Evolutionary conservation across 2,329 filamentous ascomycete genomes (phyloP).

Genomic region (Teratosphaeria pseudoeucalypti): DNA sequence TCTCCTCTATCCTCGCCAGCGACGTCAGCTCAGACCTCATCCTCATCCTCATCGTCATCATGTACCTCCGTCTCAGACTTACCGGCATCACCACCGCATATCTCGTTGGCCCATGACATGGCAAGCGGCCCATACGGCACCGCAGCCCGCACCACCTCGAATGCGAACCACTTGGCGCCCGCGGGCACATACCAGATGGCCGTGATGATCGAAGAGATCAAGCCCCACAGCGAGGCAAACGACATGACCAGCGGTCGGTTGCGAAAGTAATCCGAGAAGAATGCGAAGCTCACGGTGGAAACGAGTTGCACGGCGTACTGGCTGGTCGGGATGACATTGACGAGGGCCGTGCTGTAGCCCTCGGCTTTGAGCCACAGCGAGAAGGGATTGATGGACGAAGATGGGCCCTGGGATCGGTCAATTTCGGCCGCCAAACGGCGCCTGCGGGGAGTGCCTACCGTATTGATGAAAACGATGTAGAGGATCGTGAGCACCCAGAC

Average conservation of each 20-base stretch:
- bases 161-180: slow-evolving; percentile 25
- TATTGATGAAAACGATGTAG: slow-evolving; percentile 56
- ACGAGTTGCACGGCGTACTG: slow-evolving; percentile 46
- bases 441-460: background rate
- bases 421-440: background rate
- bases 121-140: slow-evolving; percentile 25
- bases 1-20: slow-evolving; percentile 43
- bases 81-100: background rate
- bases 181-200: slow-evolving; percentile 24
- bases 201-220: slow-evolving; percentile 18
- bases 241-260: slow-evolving; percentile 22
- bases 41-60: background rate
- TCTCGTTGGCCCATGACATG: slow-evolving; percentile 35
- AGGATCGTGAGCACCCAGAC: slow-evolving; percentile 49
- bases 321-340: slow-evolving; percentile 45
- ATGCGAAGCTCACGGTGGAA: slow-evolving; percentile 53
- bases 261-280: slow-evolving; percentile 53
- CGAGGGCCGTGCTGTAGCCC: slow-evolving; percentile 41
- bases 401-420: slow-evolving; percentile 39
- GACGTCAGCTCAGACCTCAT: background rate
- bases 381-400: slow-evolving; percentile 41
- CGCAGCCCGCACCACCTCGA: slow-evolving; percentile 21
- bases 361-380: slow-evolving; percentile 30
- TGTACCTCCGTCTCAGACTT: background rate
- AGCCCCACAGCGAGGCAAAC: background rate